Base-by-base conservation (phyloP, 148 eudicot genomes). In the Beta vulgaris region DNA sequence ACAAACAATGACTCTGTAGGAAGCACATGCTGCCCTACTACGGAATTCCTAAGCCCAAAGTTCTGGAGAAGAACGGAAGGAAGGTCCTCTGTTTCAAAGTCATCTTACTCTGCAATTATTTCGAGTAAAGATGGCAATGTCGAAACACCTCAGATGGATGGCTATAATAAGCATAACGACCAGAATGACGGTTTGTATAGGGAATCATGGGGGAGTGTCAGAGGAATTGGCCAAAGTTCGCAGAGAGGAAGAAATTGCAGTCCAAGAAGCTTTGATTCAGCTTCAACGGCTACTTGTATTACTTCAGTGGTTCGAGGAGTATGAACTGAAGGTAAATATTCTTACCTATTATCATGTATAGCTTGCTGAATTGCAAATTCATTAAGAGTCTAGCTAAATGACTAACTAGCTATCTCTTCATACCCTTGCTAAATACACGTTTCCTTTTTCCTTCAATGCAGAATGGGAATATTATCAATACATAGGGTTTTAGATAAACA, bases 11-110 rank as follows among this genome's bases (percentile, higher is more conserved):
- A 84, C 29, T 58, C 82, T 32, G 78, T 76, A 28, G 82, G 78
- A 75, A 91, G 79, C 65, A 72, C 86, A 55, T 92, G 95, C 78
- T 86, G 93, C 61, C 90, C 93, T 34, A 87, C 87, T 69, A 86
- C 91, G 37, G 97, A 92, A 70, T 88, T 90, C 79, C 57, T 88
- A 76, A 88, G 90, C 58, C 90, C 93, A 7, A 91, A 91, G 83
- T 89, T 90, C 68, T 87, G 93, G 96, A 86, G 80, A 83, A 88
- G 77, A 73, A 70, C 83, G 13, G 90, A 89, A 73, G 82, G 77
- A 55, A 84, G 83, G 49, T 83, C 85, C 35, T 83, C 62, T 5
- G 76, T 63, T 71, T 77, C 87, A 4, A 86, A 78, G 71, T 49
- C 85, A 31, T 85, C 79, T 54, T 77, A 76, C 65, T 59, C 83